phyloP scores from a whole-genome alignment of 2,329 filamentous ascomycete species.

The Fusarium neocosmosporiellum region DNA sequence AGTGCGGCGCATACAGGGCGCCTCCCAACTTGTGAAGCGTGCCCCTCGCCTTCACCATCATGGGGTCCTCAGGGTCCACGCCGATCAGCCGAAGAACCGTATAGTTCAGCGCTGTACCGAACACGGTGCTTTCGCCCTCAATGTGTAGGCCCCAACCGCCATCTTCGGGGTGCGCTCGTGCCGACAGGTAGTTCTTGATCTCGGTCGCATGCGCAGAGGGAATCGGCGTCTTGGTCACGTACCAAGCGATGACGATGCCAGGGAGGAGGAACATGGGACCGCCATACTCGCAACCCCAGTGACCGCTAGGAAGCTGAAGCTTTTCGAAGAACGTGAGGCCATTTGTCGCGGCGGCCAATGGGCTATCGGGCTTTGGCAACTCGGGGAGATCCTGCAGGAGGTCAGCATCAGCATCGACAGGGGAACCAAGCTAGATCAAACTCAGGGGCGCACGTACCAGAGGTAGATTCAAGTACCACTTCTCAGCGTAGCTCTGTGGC shows the following conservation, averaged over 20 bases:
- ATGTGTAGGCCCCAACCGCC: conserved; percentile 99
- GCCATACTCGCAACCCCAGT: conserved; percentile 98
- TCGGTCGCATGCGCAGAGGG: conserved; percentile 83
- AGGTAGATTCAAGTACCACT: conserved; percentile 84
- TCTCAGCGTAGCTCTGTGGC: conserved; percentile 91
- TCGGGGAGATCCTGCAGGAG: conserved; percentile 74
- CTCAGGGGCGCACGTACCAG: conserved; percentile 64
- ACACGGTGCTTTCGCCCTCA: conserved; percentile 90
- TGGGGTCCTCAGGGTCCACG: conserved; percentile 82
- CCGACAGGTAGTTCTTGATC: conserved; percentile 92
- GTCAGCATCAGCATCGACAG: conserved; percentile 13
- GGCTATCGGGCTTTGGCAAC: conserved; percentile 75
- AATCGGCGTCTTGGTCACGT: conserved; percentile 89
- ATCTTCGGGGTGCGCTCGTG: conserved; percentile 84
- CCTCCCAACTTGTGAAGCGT: conserved; percentile 88
- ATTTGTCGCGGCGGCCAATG: conserved; percentile 83
- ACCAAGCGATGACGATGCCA: conserved; percentile 86
- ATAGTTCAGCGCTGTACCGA: conserved; percentile 93
- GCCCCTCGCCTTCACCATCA: conserved; percentile 86
- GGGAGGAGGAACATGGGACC: conserved; percentile 96
- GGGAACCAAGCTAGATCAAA: neutral
- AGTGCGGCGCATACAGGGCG: conserved; percentile 86
- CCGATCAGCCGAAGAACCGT: conserved; percentile 83
- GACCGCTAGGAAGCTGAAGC: conserved; percentile 86
- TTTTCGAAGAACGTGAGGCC: conserved; percentile 89